A percentile compares a stretch with the other conserved stretches of the same genome.
These are phyloP conservation scores for Balakata baccata DNA, from an alignment of 345 rosid genomes.

Conservation along the genomic window DNA sequence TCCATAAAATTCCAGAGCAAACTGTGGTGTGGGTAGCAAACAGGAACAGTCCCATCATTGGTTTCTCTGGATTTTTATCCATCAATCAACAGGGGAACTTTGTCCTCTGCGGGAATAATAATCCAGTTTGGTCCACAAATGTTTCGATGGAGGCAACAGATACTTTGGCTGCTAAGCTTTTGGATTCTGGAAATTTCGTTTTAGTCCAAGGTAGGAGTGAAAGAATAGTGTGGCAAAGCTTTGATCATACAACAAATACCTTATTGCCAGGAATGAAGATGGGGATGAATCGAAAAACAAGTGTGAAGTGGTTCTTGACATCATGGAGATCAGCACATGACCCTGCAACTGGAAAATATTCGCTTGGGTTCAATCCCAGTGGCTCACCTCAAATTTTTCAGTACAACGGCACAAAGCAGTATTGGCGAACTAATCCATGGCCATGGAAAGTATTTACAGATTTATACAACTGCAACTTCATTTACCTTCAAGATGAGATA, in stretches of 20 bases:
- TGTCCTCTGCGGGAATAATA: neutral
- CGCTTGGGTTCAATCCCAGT: neutral
- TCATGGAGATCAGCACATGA: constrained; percentile 6
- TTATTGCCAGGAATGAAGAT: neutral
- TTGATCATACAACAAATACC: neutral
- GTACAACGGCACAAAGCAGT: neutral
- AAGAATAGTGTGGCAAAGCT: constrained; percentile 9
- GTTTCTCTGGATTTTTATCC: constrained; percentile 17
- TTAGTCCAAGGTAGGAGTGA: neutral
- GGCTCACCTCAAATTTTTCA: constrained; percentile 10
- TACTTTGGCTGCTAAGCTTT: neutral
- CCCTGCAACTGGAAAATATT: constrained; percentile 17
- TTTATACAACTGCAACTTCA: neutral
- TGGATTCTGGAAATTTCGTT: constrained; percentile 18
- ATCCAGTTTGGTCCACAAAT: constrained; percentile 25
- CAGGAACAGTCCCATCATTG: constrained; percentile 15
- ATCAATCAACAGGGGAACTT: constrained; percentile 17
- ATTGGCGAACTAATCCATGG: constrained; percentile 17
- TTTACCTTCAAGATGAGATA: neutral
- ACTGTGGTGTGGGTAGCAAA: constrained; percentile 35
- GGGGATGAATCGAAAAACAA: neutral
- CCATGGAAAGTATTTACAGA: neutral
- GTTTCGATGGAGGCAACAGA: neutral
- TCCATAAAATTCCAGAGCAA: constrained; percentile 7
- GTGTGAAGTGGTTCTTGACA: neutral